These are phyloP conservation scores for Sorghum bicolor DNA, from an alignment of 176 grass and related monocot species.

Conservation along the genomic window Sorghum_bicolor_NCBIv3 NC_012872.2:72984501-72985000, in stretches of 20 bases:
- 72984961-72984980: neutral
- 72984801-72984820: neutral
- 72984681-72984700: neutral
- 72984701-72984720: neutral
- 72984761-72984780: neutral
- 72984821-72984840: neutral
- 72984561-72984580: too few species aligned
- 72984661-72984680: neutral
- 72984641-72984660: neutral
- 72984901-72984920: neutral
- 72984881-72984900: neutral
- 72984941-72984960: neutral
- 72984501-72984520: too few species aligned
- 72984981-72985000: neutral
- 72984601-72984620: neutral
- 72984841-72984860: neutral
- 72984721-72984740: neutral
- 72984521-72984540: too few species aligned
- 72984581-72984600: neutral
- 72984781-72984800: neutral
- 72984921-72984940: neutral
- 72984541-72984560: too few species aligned
- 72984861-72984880: neutral
- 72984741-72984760: neutral
- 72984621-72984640: neutral